These are phyloP conservation scores for Agastache rugosa DNA, from an alignment of 257 asterid species.

Conservation along the genomic window DNA sequence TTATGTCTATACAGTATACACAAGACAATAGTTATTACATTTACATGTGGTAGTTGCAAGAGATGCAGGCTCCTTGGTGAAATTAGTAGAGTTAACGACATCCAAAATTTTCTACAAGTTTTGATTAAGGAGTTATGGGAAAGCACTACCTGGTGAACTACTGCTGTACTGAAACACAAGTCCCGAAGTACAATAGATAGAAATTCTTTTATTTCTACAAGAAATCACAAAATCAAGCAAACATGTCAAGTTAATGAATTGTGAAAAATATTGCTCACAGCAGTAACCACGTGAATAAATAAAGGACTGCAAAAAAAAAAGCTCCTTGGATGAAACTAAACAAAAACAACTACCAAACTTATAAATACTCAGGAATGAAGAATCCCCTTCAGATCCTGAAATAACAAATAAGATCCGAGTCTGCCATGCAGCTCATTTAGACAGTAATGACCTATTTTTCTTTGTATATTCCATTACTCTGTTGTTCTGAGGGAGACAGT, in stretches of 20 bases:
- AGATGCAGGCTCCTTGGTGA: slow-evolving; percentile 17
- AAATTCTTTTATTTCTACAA: slow-evolving; percentile 88
- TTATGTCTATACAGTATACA: slow-evolving; percentile 13
- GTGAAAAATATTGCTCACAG: slow-evolving; percentile 28
- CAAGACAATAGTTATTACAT: slow-evolving; percentile 28
- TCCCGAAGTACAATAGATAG: slow-evolving; percentile 83
- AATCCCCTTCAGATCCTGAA: slow-evolving; percentile 11
- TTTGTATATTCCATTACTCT: slow-evolving; percentile 13
- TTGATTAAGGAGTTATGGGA: slow-evolving; percentile 23
- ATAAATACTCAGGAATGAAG: background rate
- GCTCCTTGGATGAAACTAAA: background rate
- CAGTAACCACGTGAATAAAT: slow-evolving; percentile 19
- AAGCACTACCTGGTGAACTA: slow-evolving; percentile 88
- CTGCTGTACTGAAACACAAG: slow-evolving; percentile 79
- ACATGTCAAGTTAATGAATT: slow-evolving; percentile 27
- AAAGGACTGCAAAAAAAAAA: background rate
- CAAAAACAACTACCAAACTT: slow-evolving; percentile 11
- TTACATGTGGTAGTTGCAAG: slow-evolving; percentile 19
- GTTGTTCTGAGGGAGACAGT: slow-evolving; percentile 15
- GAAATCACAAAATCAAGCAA: slow-evolving; percentile 36
- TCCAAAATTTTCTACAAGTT: slow-evolving; percentile 23
- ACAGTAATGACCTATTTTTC: slow-evolving; percentile 5
- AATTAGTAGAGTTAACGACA: slow-evolving; percentile 3
- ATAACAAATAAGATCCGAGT: background rate
- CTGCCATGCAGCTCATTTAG: slow-evolving; percentile 3